Evolutionary conservation across 2,329 filamentous ascomycete genomes (phyloP), one percentile per base, ranked within the genome.

Genomic region (Ampelomyces quisqualis): DNA sequence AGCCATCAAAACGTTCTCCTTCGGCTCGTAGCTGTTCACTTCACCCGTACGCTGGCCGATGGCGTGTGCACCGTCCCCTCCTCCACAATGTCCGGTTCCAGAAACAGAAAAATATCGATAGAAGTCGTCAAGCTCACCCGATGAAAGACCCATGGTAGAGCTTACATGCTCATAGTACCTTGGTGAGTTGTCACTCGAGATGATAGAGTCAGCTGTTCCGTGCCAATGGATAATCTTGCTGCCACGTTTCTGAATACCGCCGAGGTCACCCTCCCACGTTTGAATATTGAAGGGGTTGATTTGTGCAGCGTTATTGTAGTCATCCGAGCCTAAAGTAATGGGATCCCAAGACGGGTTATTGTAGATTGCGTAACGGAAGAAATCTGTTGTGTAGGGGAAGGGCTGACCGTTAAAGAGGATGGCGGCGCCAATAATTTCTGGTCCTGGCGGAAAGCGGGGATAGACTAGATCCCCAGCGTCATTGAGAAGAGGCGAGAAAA

Each of bases 21-120:
- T 53, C 0, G 69, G 64, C 11, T 73, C 64, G 8, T 58, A 33
- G 15, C 62, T 58, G 8, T 57, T 51, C 2, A 53, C 30, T 13
- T 50, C 48, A 3, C 27, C 28, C n/a, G 30, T 22, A 6, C 20
- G 20, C 36, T 68, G 64, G 2, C 67, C 67, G 26, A 70, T 64
- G 6, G 45, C 57, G 32, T 57, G 60, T 1, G 76, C 76, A 1
- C 77, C 76, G 2, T 60, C 63, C 5, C 78, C 78, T 5, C 71
- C 70, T 21, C 44, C 47, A 53, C 77, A 80, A 57, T 80, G 78
- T 2, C 59, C 66, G 65, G 78, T 76, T 5, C 77, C 79, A 42
- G 58, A 74, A 57, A 74, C 74, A 21, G 70, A 69, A 65, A 81
- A 80, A 58, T 70, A 74, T 33, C 77, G 70, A 49, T 77, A 73